A percentile compares a stretch with the other conserved stretches of the same genome.
Evolutionary conservation across 495 filamentous ascomycete species (phyloP).

Genomic region (Daldinia grandis): DNA sequence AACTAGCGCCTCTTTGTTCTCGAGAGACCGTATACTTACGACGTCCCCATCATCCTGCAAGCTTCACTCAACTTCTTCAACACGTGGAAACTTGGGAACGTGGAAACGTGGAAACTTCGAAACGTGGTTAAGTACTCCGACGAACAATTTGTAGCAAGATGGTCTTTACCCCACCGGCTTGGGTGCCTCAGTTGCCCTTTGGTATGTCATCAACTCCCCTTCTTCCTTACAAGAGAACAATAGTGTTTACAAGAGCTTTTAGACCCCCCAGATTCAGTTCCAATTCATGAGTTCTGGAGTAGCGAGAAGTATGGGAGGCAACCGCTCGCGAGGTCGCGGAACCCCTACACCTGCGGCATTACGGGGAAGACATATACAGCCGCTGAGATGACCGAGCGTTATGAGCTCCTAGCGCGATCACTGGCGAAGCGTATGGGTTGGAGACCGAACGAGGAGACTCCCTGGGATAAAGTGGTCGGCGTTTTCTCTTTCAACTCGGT

Average conservation of each 20-base stretch:
- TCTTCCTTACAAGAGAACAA: neutral
- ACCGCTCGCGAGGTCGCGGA: slow-evolving; percentile 67
- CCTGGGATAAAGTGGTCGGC: slow-evolving; percentile 86
- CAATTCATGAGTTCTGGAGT: slow-evolving; percentile 82
- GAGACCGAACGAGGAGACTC: slow-evolving; percentile 74
- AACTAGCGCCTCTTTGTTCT: slow-evolving; percentile 14
- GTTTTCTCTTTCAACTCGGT: slow-evolving; percentile 86
- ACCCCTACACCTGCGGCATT: slow-evolving; percentile 85
- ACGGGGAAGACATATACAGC: slow-evolving; percentile 75
- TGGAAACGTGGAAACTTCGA: neutral
- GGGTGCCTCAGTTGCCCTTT: slow-evolving; percentile 71
- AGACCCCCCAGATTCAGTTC: slow-evolving; percentile 77
- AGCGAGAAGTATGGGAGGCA: slow-evolving; percentile 75
- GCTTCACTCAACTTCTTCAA: neutral
- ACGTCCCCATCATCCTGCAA: slow-evolving; percentile 5
- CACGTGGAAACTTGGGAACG: neutral
- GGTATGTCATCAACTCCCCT: slow-evolving; percentile 46
- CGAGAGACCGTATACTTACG: slow-evolving; percentile 3
- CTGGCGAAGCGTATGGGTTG: slow-evolving; percentile 79
- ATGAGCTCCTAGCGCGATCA: slow-evolving; percentile 73
- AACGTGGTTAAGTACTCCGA: neutral
- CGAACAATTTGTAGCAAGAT: slow-evolving; percentile 55
- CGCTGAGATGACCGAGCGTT: slow-evolving; percentile 70
- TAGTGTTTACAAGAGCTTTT: slow-evolving; percentile 11
- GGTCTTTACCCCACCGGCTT: slow-evolving; percentile 79